Evolutionary conservation across 1,284 basidiomycete species (phyloP).

Genomic region (Athelia psychrophila): DNA sequence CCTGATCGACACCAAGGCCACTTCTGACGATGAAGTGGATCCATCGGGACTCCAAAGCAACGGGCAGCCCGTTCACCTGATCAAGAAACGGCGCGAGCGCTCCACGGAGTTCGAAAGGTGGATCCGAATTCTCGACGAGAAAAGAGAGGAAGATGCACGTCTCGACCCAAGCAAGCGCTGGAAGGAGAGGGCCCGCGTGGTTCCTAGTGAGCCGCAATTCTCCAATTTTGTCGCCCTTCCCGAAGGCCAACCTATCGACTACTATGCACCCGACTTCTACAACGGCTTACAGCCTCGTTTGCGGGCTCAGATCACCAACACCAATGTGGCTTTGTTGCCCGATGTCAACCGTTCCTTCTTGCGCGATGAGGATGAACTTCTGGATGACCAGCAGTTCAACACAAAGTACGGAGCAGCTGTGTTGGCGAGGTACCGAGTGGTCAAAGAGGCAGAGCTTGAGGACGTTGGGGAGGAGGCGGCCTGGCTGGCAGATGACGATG

Average conservation of each 20-base stretch:
- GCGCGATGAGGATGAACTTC: slow-evolving; percentile 11
- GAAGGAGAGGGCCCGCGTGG: not conserved
- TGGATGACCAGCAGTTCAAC: slow-evolving; percentile 20
- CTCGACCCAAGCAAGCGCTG: not conserved
- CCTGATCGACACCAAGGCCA: not conserved
- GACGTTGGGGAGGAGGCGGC: slow-evolving; percentile 6
- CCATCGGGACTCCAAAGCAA: not conserved
- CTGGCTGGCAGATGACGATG: slow-evolving; percentile 7
- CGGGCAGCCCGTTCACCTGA: not conserved
- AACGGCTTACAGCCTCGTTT: slow-evolving; percentile 15
- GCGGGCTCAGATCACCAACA: slow-evolving; percentile 6
- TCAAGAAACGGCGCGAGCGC: not conserved
- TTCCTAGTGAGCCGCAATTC: not conserved
- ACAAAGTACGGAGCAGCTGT: slow-evolving; percentile 19
- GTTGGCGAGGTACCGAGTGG: slow-evolving; percentile 16
- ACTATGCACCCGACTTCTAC: slow-evolving; percentile 17
- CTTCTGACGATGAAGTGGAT: not conserved
- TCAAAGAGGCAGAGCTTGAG: slow-evolving; percentile 14
- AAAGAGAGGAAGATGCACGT: not conserved
- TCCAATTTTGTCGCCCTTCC: slow-evolving; percentile 7
- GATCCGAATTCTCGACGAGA: not conserved
- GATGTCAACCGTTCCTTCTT: slow-evolving; percentile 6
- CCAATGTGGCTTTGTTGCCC: slow-evolving; percentile 10
- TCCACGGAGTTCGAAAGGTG: not conserved
- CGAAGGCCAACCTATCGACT: slow-evolving; percentile 18